A percentile compares a stretch with the other conserved stretches of the same genome.
Conservation (phyloP, 805 yeast genomes). For the Vanderwaltozyma polyspora region DNA sequence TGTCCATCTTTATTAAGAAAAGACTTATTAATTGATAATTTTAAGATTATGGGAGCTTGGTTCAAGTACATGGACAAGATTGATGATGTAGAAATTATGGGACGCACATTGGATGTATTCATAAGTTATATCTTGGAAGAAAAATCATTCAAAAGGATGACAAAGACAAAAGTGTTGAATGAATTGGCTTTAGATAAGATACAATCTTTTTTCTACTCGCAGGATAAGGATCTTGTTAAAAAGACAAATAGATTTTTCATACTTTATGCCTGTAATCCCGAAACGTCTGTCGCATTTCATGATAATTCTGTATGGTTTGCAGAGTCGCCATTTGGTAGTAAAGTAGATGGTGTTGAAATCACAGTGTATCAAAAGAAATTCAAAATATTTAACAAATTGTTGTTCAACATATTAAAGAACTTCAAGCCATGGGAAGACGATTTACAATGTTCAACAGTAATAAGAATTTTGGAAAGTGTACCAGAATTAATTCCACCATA, state of each 20-base stretch:
- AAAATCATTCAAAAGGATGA: slow-evolving; percentile 45
- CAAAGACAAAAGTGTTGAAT: slow-evolving; percentile 66
- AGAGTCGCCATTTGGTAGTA: slow-evolving; percentile 11
- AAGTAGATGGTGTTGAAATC: slow-evolving; percentile 32
- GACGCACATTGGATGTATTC: slow-evolving; percentile 35
- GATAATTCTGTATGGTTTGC: slow-evolving; percentile 43
- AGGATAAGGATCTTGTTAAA: slow-evolving; percentile 28
- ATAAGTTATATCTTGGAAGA: slow-evolving; percentile 47
- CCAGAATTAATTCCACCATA: slow-evolving; percentile 73
- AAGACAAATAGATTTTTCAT: slow-evolving; percentile 37
- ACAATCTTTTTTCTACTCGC: slow-evolving; percentile 38
- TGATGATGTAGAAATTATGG: slow-evolving; percentile 39
- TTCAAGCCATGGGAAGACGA: slow-evolving; percentile 78
- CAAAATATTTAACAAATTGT: slow-evolving; percentile 54
- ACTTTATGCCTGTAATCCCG: slow-evolving; percentile 38
- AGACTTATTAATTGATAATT: slow-evolving; percentile 46
- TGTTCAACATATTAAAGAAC: slow-evolving; percentile 48
- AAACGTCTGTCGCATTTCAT: slow-evolving; percentile 35
- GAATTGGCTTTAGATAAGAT: slow-evolving; percentile 60
- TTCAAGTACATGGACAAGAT: slow-evolving; percentile 48
- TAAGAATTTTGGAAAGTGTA: slow-evolving; percentile 38
- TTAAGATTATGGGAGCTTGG: slow-evolving; percentile 53
- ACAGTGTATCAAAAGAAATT: slow-evolving; percentile 41
- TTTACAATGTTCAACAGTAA: slow-evolving; percentile 44
- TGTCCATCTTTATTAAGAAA: slow-evolving; percentile 49